Evolutionary conservation across 768 basidiomycete genomes (phyloP).

Genomic region (Phaffia australis): DNA sequence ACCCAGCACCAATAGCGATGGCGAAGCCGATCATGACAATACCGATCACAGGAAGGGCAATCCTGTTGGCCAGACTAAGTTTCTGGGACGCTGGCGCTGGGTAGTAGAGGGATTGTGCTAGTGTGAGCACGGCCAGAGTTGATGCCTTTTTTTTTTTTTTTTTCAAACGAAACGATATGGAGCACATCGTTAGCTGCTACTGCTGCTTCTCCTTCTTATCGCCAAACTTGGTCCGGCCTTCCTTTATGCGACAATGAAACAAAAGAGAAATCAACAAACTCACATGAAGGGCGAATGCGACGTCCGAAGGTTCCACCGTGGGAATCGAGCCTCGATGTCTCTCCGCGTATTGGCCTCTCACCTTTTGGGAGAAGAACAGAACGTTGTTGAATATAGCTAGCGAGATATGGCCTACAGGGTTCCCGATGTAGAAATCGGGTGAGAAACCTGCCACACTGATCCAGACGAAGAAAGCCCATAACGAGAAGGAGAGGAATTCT

Average conservation of each 20-base stretch:
- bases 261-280: background rate
- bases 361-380: slow-evolving; percentile 33
- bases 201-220: too few species aligned
- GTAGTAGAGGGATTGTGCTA: slow-evolving; percentile 23
- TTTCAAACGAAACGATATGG: too few species aligned
- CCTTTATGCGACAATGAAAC: too few species aligned
- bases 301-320: slow-evolving; percentile 38
- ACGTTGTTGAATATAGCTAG: slow-evolving; percentile 37
- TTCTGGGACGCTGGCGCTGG: slow-evolving; percentile 2
- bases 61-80: slow-evolving; percentile 7
- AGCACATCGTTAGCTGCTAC: too few species aligned
- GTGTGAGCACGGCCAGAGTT: background rate
- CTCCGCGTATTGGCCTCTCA: slow-evolving; percentile 37
- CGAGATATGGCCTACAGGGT: slow-evolving; percentile 39
- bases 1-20: background rate
- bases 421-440: slow-evolving; percentile 40
- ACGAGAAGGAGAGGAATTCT: background rate
- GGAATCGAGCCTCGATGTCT: slow-evolving; percentile 39
- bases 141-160: too few species aligned
- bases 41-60: slow-evolving; percentile 4
- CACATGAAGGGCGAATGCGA: slow-evolving; percentile 41
- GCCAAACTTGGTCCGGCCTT: too few species aligned
- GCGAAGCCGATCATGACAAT: slow-evolving; percentile 2
- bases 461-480: background rate
- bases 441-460: slow-evolving; percentile 37